Evolutionary conservation across 495 filamentous ascomycete species (phyloP).

Genomic region (Podospora australis): DNA sequence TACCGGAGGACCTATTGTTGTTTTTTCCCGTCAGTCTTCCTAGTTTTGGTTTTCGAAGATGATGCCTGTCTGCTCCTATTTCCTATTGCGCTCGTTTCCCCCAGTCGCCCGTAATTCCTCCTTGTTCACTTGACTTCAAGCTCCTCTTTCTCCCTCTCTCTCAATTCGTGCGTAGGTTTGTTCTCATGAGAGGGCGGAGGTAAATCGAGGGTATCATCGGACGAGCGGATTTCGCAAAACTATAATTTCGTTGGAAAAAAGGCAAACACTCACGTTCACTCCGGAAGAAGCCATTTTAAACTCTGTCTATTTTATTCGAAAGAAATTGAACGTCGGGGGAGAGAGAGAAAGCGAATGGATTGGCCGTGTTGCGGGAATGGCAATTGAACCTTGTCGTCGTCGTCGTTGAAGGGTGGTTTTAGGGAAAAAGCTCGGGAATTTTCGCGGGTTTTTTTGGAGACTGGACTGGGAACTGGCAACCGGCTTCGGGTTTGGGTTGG

Average conservation of each 20-base stretch:
- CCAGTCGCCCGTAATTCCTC: too few relatives aligned
- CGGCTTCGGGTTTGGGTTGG: too few relatives aligned
- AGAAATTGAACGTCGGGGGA: conserved; percentile 6
- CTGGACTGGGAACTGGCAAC: too few relatives aligned
- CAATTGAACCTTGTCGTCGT: conserved; percentile 26
- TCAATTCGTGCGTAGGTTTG: neutral
- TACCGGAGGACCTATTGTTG: conserved; percentile 80
- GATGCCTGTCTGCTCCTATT: neutral
- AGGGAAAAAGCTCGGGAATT: conserved; percentile 26
- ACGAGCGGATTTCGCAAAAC: too few relatives aligned
- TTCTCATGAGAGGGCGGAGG: too few relatives aligned
- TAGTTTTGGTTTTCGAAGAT: neutral
- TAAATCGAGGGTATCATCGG: too few relatives aligned
- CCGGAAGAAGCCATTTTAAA: conserved; percentile 49
- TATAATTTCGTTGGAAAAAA: too few relatives aligned
- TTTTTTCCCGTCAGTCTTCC: neutral
- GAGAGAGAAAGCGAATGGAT: conserved; percentile 14
- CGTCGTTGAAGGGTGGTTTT: conserved; percentile 22
- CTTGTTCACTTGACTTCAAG: too few relatives aligned
- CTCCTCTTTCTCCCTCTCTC: neutral
- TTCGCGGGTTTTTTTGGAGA: conserved; percentile 25
- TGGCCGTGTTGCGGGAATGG: conserved; percentile 9
- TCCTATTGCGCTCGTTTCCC: too few relatives aligned
- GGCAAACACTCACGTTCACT: conserved; percentile 60
- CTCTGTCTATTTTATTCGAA: conserved; percentile 1